Evolutionary conservation across 1,284 basidiomycete species (phyloP).

Genomic region (Heterobasidion parviporum): DNA sequence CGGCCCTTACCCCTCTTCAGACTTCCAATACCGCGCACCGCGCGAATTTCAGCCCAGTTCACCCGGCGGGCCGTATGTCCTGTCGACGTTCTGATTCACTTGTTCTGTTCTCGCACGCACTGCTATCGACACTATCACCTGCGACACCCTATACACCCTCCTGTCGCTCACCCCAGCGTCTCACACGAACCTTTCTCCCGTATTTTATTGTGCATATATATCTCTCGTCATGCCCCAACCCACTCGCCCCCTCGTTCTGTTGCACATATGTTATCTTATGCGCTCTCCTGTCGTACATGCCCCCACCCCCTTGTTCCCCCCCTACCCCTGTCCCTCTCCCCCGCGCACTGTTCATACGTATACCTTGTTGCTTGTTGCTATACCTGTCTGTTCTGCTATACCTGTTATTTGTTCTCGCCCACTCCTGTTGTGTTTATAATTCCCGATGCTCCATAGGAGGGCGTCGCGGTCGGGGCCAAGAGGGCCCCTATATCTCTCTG

Average conservation of each 20-base stretch:
- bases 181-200: background rate
- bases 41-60: constrained; percentile 32
- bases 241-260: background rate
- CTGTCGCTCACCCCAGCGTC: background rate
- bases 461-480: too few relatives aligned
- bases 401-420: constrained; percentile 2
- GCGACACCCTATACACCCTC: too few relatives aligned
- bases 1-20: constrained; percentile 19
- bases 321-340: constrained; percentile 1
- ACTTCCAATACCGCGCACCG: constrained; percentile 55
- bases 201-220: background rate
- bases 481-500: too few relatives aligned
- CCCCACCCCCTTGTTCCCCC: background rate
- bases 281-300: background rate
- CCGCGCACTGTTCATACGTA: background rate
- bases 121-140: too few relatives aligned
- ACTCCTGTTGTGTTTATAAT: background rate
- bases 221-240: background rate
- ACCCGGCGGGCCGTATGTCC: constrained; percentile 25
- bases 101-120: background rate
- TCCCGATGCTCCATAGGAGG: background rate
- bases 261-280: background rate
- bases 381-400: constrained; percentile 9
- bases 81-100: constrained; percentile 46
- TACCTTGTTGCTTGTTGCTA: constrained; percentile 1